Percentiles rank a stretch among this genome's conserved stretches.
phyloP scores from a whole-genome alignment of 2,329 filamentous ascomycete genomes.

The Arthrocladium fulminans region DNA sequence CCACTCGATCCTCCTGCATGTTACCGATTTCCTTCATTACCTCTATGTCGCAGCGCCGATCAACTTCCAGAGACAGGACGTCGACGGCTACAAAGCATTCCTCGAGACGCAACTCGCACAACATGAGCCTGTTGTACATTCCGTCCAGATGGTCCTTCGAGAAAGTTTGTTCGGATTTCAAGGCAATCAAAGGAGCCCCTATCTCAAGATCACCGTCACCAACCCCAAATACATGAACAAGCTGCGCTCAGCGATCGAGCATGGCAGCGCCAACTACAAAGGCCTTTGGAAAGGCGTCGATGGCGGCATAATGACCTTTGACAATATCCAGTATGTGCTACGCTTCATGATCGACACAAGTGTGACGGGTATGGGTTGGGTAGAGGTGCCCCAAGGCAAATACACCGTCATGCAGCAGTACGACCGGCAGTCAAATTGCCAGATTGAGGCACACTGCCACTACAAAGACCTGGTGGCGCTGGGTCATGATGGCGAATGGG shows the following conservation, averaged over 20 bases:
- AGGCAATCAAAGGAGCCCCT: slow-evolving; percentile 83
- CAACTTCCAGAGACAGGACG: slow-evolving; percentile 69
- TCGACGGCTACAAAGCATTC: slow-evolving; percentile 66
- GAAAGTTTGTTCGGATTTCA: slow-evolving; percentile 93
- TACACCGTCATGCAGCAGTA: slow-evolving; percentile 61
- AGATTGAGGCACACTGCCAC: slow-evolving; percentile 83
- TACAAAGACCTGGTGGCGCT: slow-evolving; percentile 80
- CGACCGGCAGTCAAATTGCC: slow-evolving; percentile 79
- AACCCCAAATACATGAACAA: slow-evolving; percentile 77
- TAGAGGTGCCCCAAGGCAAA: slow-evolving; percentile 66
- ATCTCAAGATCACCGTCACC: slow-evolving; percentile 84
- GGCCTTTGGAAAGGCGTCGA: slow-evolving; percentile 68
- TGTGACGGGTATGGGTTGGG: slow-evolving; percentile 94
- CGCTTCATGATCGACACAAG: slow-evolving; percentile 98
- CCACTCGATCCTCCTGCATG: slow-evolving; percentile 88
- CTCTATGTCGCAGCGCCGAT: slow-evolving; percentile 85
- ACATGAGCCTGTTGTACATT: slow-evolving; percentile 64
- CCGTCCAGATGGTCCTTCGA: slow-evolving; percentile 69
- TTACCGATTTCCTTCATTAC: slow-evolving; percentile 93
- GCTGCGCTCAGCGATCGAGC: slow-evolving; percentile 67
- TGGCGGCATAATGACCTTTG: slow-evolving; percentile 76
- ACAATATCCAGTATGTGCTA: slow-evolving; percentile 90
- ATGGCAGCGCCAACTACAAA: slow-evolving; percentile 75
- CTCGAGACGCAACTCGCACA: slow-evolving; percentile 72
- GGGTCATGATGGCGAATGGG: slow-evolving; percentile 85